Evolutionary conservation across 495 filamentous ascomycete genomes (phyloP).

Genomic region (Tuber borchii): DNA sequence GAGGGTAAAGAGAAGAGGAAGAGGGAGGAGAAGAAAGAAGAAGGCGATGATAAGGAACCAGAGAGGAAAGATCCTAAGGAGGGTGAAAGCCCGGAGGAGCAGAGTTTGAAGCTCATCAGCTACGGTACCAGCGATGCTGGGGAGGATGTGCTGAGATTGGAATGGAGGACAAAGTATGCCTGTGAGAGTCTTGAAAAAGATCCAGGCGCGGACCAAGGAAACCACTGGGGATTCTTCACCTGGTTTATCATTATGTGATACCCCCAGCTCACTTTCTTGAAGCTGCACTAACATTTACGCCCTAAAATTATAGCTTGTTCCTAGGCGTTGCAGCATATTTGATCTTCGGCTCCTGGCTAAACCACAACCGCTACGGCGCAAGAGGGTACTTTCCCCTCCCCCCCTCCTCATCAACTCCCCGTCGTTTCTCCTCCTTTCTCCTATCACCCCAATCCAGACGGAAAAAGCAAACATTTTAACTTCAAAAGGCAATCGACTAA

Average conservation of each 20-base stretch:
- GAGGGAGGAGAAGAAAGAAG: constrained; percentile 49
- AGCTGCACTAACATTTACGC: background rate
- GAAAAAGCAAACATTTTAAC: constrained; percentile 16
- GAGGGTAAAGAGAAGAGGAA: constrained; percentile 47
- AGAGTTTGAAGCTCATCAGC: constrained; percentile 64
- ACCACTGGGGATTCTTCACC: constrained; percentile 88
- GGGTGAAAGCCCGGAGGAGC: constrained; percentile 46
- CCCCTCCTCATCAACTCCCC: background rate
- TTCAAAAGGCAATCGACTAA: constrained; percentile 17
- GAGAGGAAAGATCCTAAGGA: constrained; percentile 42
- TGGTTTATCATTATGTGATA: constrained; percentile 91
- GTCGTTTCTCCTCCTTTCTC: background rate
- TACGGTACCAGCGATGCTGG: constrained; percentile 55
- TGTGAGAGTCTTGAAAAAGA: constrained; percentile 54
- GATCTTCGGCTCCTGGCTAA: constrained; percentile 97
- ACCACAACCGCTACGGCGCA: constrained; percentile 94
- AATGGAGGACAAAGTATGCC: constrained; percentile 79
- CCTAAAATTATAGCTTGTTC: constrained; percentile 58
- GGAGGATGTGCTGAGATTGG: constrained; percentile 57
- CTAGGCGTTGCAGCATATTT: constrained; percentile 80
- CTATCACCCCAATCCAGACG: constrained; percentile 7
- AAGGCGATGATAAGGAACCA: constrained; percentile 36
- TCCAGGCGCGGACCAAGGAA: constrained; percentile 39
- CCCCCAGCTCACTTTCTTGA: background rate
- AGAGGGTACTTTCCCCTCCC: constrained; percentile 48